Evolutionary conservation across 139 green algal species (phyloP).

Genomic region (Monoraphidium neglectum): DNA sequence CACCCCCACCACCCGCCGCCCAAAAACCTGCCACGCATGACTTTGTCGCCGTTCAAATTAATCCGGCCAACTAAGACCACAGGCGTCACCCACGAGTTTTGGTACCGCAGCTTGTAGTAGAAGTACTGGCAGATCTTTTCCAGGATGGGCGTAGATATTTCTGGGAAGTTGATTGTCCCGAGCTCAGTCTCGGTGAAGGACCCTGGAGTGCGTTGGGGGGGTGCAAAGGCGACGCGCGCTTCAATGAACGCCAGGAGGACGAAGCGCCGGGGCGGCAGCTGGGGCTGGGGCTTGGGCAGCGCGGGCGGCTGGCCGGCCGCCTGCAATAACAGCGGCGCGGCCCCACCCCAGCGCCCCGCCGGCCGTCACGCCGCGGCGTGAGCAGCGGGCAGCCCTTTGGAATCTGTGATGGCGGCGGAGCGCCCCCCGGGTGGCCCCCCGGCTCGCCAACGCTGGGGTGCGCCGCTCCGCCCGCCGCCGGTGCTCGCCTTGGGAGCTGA

Average conservation of each 20-base stretch:
- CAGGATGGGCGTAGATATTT: conserved; percentile 91
- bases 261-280: too few relatives aligned
- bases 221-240: background rate
- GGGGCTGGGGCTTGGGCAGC: background rate
- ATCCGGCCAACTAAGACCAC: background rate
- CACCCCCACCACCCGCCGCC: too few relatives aligned
- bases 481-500: conserved; percentile 81
- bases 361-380: too few relatives aligned
- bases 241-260: background rate
- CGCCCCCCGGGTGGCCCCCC: too few relatives aligned
- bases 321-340: background rate
- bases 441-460: too few relatives aligned
- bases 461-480: background rate
- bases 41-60: too few relatives aligned
- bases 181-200: conserved; percentile 93
- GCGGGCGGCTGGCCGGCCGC: background rate
- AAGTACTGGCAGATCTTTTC: conserved; percentile 98
- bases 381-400: too few relatives aligned
- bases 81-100: conserved; percentile 65
- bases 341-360: too few relatives aligned
- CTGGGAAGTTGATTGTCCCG: conserved; percentile 88
- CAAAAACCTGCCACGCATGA: too few relatives aligned
- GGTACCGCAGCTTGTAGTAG: conserved; percentile 96
- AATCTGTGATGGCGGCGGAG: too few relatives aligned
- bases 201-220: too few relatives aligned